Base-by-base conservation (phyloP, 176 grass and related monocot genomes). In the Eleusine indica region DNA sequence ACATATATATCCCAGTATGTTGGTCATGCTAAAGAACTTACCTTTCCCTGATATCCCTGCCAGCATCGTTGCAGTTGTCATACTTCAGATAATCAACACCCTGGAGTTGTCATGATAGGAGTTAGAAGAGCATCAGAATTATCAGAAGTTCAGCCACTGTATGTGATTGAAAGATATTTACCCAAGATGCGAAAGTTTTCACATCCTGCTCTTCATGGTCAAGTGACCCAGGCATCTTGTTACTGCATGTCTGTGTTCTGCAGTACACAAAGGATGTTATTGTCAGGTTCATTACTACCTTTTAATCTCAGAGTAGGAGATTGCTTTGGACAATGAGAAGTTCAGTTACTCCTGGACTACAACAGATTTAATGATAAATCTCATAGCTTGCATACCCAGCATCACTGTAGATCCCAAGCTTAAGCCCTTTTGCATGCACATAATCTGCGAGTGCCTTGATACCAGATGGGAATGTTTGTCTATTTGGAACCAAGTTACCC, bases 61-160 rank as follows among this genome's bases (percentile, higher is more conserved):
- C 87, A 32, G 58, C 82, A 79, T 90, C 70, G 63, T 91, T 88
- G 87, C 96, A 98, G 82, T 98, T 98, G 78, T 95, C 96, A 42
- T 95, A 98, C 64, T 98, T 98, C 85, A 98, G 85, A 81, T 98
- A 98, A 77, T 98, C 96, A 22, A 98, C 49, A 42, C 91, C 96
- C 96, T 95, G 28, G 6, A 11, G 14, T 68, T 28, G 73, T 80
- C 3, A 82, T 69, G 44, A 53, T 12, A 85, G 39, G 7, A 61
- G 42, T 70, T 51, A 56, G 9, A 94, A 75, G 35, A 78, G 70
- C 58, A 71, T 73, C 63, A 82, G 12, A 29, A 70, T 35, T 57
- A 30, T 75, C 29, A 82, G 49, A 25, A 15, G 66, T 47, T 41
- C 3, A 54, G 3, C 18, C 64, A 54, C 3, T 21, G 74, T 30